Conservation (phyloP, 2,329 filamentous ascomycete species). For the Calonectria multiphialidica region DNA sequence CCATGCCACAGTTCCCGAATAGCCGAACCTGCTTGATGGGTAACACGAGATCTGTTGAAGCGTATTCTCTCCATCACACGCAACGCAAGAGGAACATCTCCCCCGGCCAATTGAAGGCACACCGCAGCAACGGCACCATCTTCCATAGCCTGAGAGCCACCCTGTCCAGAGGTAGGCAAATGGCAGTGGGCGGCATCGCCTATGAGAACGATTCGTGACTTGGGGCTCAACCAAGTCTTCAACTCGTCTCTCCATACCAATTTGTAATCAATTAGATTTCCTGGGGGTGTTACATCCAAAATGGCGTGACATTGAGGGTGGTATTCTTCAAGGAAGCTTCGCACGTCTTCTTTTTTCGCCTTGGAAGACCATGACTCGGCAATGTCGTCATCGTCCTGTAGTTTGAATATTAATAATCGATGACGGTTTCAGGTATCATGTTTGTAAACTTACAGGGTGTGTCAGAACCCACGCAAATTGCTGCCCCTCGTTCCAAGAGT, state of each 20-base stretch:
- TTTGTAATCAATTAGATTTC: constrained; percentile 32
- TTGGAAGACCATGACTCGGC: not conserved
- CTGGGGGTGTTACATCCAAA: constrained; percentile 27
- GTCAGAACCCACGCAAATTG: not conserved
- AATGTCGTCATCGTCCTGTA: not conserved
- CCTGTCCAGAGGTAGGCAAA: constrained; percentile 34
- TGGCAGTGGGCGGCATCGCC: constrained; percentile 37
- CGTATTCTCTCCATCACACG: constrained; percentile 8
- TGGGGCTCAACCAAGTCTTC: constrained; percentile 29
- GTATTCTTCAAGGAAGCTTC: not conserved
- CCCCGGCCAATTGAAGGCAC: constrained; percentile 22
- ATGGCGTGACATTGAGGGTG: constrained; percentile 23
- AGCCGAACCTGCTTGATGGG: not conserved
- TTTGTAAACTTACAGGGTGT: not conserved
- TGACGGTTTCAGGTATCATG: too few relatives aligned
- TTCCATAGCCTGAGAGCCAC: constrained; percentile 35
- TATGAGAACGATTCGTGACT: constrained; percentile 19
- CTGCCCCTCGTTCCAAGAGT: not conserved
- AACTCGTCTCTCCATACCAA: constrained; percentile 33
- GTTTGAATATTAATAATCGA: not conserved
- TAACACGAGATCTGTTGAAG: constrained; percentile 15
- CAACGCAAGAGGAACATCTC: constrained; percentile 9
- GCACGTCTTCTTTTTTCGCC: not conserved
- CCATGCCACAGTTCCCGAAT: constrained; percentile 8
- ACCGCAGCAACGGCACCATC: constrained; percentile 30